Evolutionary conservation across 2,329 filamentous ascomycete genomes (phyloP).

Genomic region (Aspergillus sp.): DNA sequence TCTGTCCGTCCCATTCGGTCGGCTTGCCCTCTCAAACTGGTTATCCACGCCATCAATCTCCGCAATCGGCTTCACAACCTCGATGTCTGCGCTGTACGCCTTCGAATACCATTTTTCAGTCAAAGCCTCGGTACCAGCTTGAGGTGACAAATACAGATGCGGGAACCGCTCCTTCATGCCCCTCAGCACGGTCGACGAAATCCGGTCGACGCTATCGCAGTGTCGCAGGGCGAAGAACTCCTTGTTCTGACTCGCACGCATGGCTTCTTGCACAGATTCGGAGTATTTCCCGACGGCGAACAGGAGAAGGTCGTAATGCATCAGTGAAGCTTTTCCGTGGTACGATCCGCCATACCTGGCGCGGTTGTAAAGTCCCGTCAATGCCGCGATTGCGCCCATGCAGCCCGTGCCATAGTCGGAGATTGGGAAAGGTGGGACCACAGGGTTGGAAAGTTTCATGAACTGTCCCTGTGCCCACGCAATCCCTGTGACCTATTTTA

Average conservation of each 20-base stretch:
- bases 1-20: conserved; percentile 13
- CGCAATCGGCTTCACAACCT: conserved; percentile 12
- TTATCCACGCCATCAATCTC: conserved; percentile 14
- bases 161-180: conserved; percentile 55
- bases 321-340: conserved; percentile 62
- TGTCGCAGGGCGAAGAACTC: conserved; percentile 61
- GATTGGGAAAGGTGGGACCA: conserved; percentile 53
- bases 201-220: conserved; percentile 64
- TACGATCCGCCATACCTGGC: conserved; percentile 65
- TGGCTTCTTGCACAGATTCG: conserved; percentile 50
- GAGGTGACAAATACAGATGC: conserved; percentile 49
- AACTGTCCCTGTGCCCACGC: conserved; percentile 45
- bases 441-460: conserved; percentile 39
- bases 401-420: conserved; percentile 69
- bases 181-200: conserved; percentile 59
- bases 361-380: conserved; percentile 63
- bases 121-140: conserved; percentile 38
- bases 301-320: conserved; percentile 68
- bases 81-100: conserved; percentile 6
- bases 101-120: conserved; percentile 32
- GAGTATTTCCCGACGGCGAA: conserved; percentile 61
- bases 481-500: conserved; percentile 41
- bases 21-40: conserved; percentile 9
- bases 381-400: conserved; percentile 67
- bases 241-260: conserved; percentile 50